A percentile compares a stretch with the other conserved stretches of the same genome.
phyloP scores from a whole-genome alignment of 768 basidiomycete genomes.

The Chiua virens region DNA sequence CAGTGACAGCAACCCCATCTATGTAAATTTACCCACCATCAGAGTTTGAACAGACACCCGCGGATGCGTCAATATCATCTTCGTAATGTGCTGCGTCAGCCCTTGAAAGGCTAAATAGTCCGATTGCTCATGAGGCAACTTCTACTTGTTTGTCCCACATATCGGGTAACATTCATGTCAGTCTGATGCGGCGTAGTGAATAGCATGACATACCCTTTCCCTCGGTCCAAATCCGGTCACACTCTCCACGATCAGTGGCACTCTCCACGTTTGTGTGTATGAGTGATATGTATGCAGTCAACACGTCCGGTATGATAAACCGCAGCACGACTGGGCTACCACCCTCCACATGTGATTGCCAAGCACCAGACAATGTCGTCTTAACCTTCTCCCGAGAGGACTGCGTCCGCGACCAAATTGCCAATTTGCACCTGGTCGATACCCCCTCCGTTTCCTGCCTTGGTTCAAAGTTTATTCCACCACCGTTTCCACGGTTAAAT shows the following conservation, averaged over 20 bases:
- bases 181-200: not conserved
- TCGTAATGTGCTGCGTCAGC: slow-evolving; percentile 65
- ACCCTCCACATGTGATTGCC: slow-evolving; percentile 6
- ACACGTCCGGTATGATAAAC: slow-evolving; percentile 61
- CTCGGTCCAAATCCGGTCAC: slow-evolving; percentile 72
- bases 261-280: slow-evolving; percentile 36
- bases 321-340: slow-evolving; percentile 45
- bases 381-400: slow-evolving; percentile 10
- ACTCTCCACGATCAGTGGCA: slow-evolving; percentile 55
- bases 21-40: slow-evolving; percentile 37
- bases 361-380: slow-evolving; percentile 1
- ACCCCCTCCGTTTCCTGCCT: not conserved
- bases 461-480: slow-evolving; percentile 9
- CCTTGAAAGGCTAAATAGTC: slow-evolving; percentile 63
- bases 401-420: slow-evolving; percentile 51
- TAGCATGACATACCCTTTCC: slow-evolving; percentile 50
- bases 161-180: not conserved
- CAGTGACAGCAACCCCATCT: not conserved
- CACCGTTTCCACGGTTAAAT: slow-evolving; percentile 44
- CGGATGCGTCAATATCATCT: slow-evolving; percentile 55
- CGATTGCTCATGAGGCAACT: slow-evolving; percentile 67
- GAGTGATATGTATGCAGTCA: slow-evolving; percentile 62
- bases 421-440: slow-evolving; percentile 39
- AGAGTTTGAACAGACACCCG: slow-evolving; percentile 53
- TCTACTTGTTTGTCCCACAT: slow-evolving; percentile 37